These are phyloP conservation scores for Corchorus olitorius DNA, from an alignment of 345 rosid genomes.

Conservation along the genomic window DNA sequence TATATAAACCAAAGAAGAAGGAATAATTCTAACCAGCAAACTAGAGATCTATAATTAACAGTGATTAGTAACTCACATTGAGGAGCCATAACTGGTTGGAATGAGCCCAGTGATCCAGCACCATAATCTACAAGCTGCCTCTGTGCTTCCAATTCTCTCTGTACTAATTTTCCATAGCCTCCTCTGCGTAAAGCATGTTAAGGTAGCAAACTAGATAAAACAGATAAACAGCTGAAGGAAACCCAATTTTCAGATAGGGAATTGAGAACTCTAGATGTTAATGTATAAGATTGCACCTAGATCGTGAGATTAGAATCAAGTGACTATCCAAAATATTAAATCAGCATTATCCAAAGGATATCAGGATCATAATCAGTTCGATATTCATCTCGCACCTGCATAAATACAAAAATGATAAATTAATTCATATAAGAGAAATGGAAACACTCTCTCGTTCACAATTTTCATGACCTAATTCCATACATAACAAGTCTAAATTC, in stretches of 20 bases:
- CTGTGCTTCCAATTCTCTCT: constrained; percentile 87
- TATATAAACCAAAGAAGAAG: not conserved
- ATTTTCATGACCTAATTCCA: not conserved
- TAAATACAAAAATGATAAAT: not conserved
- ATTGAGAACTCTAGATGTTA: not conserved
- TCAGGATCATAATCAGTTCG: constrained; percentile 99
- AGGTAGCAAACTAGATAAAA: constrained; percentile 30
- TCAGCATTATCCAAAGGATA: constrained; percentile 59
- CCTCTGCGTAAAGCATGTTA: constrained; percentile 81
- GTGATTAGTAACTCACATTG: constrained; percentile 59
- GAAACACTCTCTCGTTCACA: not conserved
- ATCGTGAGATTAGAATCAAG: not conserved
- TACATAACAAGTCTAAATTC: not conserved
- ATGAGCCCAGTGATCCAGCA: constrained; percentile 79
- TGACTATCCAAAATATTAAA: not conserved
- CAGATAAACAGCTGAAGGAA: not conserved
- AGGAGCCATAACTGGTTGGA: constrained; percentile 62
- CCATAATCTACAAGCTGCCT: constrained; percentile 97
- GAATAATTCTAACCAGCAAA: constrained; percentile 15
- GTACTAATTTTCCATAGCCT: constrained; percentile 97
- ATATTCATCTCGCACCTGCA: constrained; percentile 97
- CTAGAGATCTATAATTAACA: constrained; percentile 12
- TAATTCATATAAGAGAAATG: constrained; percentile 6
- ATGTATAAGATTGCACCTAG: not conserved
- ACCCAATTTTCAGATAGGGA: not conserved